Base-by-base conservation (phyloP, 2,329 filamentous ascomycete species). In the Aspergillus eucalypticola region DNA sequence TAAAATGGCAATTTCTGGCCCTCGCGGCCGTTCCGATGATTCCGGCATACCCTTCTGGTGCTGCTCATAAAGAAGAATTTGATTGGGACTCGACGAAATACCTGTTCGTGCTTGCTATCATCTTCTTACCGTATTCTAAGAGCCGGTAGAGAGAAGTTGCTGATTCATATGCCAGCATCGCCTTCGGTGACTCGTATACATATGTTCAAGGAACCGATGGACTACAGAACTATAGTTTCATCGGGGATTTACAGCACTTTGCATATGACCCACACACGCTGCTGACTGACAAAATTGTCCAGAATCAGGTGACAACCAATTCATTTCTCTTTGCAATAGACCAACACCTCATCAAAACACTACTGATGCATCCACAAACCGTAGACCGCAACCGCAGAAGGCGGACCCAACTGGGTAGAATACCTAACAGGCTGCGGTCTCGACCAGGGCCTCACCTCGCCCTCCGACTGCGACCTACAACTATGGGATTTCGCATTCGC, bases 401-500 rank as follows among this genome's bases (percentile, higher is more conserved):
- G 82, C 1, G 83, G 83, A 0, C 80, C 83, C 0, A 83, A 85
- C 58, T 86, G 83, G 82, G 76, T 84, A 5, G 81, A 85, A 65
- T 81, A 77, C 57, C 72, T 86, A 21, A 85, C 83, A 6, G 69
- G 72, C 1, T 85, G 84, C 66, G 82, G 79, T n/a, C 53, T 80
- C 8, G 66, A 79, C 39, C 68, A 75, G 13, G 81, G 81, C 7
- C 66, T 79, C 3, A 79, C 75, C 8, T 72, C 74, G 2, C 82
- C 82, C 2, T 67, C 69, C 25, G 71, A 72, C 19, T 85, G 83
- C 65, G 62, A 74, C 8, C 74, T 71, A 10, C 80, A 84, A 55
- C 74, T 86, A 0, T 86, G 83, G 83, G 79, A 85, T 58, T 85
- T 85, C 65, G 83, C 83, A 0, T 85, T 84, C 61, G 83, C 81